A percentile compares a stretch with the other conserved stretches of the same genome.
Conservation (phyloP, 192 early-diverging fungal species). For the Coemansia pectinata region DNA sequence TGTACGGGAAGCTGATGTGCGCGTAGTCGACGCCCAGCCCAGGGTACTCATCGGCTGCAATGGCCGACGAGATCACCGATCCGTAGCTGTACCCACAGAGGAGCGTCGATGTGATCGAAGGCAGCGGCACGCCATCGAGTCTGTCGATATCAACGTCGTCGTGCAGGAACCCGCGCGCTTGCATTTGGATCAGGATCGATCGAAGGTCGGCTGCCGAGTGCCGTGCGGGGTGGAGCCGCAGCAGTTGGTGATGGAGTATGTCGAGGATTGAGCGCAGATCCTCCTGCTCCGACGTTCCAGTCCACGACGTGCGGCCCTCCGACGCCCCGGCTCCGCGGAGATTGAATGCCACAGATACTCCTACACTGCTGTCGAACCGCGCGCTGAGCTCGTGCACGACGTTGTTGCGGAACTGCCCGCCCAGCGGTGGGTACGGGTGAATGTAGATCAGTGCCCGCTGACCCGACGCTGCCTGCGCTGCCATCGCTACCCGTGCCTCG, state of each 20-base stretch:
- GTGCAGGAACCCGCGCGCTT: constrained; percentile 31
- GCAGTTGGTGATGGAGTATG: constrained; percentile 21
- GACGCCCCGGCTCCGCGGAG: constrained; percentile 54
- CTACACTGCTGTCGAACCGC: constrained; percentile 19
- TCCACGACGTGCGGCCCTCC: constrained; percentile 55
- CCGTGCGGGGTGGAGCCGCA: constrained; percentile 32
- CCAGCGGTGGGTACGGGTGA: constrained; percentile 54
- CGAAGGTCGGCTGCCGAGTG: constrained; percentile 28
- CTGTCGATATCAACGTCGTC: constrained; percentile 11
- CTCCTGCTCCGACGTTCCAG: constrained; percentile 46
- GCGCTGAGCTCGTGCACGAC: constrained; percentile 34
- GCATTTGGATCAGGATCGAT: constrained; percentile 36
- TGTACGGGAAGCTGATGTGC: constrained; percentile 51
- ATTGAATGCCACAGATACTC: constrained; percentile 42
- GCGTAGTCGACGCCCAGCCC: constrained; percentile 46
- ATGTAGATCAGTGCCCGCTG: constrained; percentile 34
- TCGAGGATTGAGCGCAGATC: constrained; percentile 49
- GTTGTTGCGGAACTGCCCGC: constrained; percentile 53
- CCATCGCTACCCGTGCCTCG: constrained; percentile 31
- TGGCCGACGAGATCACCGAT: constrained; percentile 29
- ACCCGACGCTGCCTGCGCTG: not conserved
- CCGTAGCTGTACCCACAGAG: constrained; percentile 58
- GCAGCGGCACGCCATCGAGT: constrained; percentile 38
- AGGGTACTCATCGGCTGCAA: constrained; percentile 38
- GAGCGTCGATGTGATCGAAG: constrained; percentile 25